phyloP scores from a whole-genome alignment of 2,329 filamentous ascomycete species.

The Nigrograna mackinnonii region DNA sequence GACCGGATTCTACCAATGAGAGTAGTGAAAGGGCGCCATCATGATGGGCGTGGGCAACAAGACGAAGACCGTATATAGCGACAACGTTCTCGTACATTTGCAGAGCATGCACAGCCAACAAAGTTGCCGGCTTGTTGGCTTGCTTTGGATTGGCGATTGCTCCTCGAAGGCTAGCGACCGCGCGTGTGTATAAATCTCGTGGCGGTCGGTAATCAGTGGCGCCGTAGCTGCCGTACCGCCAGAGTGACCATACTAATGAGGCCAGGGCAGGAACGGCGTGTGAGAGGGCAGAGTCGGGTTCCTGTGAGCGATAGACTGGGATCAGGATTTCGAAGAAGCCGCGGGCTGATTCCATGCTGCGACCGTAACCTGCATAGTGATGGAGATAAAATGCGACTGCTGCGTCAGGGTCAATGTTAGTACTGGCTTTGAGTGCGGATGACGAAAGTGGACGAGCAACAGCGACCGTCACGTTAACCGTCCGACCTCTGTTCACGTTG shows the following conservation, averaged over 20 bases:
- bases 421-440: neutral
- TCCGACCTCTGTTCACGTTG: neutral
- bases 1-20: conserved; percentile 2
- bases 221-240: neutral
- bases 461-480: neutral
- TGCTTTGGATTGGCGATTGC: neutral
- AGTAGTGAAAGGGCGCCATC: conserved; percentile 7
- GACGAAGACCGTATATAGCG: conserved; percentile 6
- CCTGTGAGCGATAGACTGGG: conserved; percentile 9
- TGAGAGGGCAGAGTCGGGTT: conserved; percentile 6
- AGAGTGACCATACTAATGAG: neutral
- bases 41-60: conserved; percentile 4
- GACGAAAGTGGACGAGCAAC: too few species aligned
- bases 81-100: neutral
- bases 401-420: neutral
- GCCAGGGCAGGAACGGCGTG: conserved; percentile 3
- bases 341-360: conserved; percentile 1
- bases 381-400: neutral
- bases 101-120: neutral
- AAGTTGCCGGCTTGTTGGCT: neutral
- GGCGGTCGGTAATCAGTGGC: neutral
- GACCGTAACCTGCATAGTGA: conserved; percentile 4
- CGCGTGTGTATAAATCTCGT: neutral
- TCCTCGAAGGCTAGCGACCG: neutral
- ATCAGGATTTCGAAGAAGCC: conserved; percentile 9